A percentile compares a stretch with the other conserved stretches of the same genome.
phyloP scores from a whole-genome alignment of 306 rosid genomes.

The Bauhinia variegata region DNA sequence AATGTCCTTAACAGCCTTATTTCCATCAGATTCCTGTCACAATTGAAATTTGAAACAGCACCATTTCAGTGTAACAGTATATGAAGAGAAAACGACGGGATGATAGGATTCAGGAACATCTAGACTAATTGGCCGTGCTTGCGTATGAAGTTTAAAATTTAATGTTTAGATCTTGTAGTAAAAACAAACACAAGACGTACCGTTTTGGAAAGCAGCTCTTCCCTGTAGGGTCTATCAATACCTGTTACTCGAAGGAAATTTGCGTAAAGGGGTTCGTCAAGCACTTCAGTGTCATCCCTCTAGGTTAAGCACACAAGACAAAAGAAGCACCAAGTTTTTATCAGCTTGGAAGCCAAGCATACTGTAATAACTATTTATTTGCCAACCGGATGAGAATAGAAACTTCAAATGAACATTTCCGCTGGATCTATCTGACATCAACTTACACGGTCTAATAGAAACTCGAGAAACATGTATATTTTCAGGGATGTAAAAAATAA shows the following conservation, averaged over 20 bases:
- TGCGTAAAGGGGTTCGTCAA: slow-evolving; percentile 83
- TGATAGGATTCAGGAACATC: neutral
- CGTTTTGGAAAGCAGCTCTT: slow-evolving; percentile 63
- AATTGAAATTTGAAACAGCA: slow-evolving; percentile 27
- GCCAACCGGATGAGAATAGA: too few species aligned
- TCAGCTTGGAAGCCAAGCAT: neutral
- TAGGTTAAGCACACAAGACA: slow-evolving; percentile 23
- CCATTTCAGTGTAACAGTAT: slow-evolving; percentile 23
- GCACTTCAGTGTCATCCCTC: slow-evolving; percentile 83
- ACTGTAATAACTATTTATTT: too few species aligned
- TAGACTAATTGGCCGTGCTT: neutral
- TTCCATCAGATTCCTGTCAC: slow-evolving; percentile 73
- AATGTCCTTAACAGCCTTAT: slow-evolving; percentile 66
- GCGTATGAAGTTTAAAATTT: slow-evolving; percentile 13
- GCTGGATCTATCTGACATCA: too few species aligned
- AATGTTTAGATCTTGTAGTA: neutral
- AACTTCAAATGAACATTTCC: too few species aligned
- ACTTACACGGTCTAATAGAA: too few species aligned
- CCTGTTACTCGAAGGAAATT: slow-evolving; percentile 69
- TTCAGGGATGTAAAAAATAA: neutral
- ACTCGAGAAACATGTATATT: neutral
- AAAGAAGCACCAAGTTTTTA: slow-evolving; percentile 3
- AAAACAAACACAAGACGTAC: slow-evolving; percentile 38
- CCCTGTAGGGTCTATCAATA: slow-evolving; percentile 71
- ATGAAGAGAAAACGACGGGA: slow-evolving; percentile 6